Base-by-base conservation (phyloP, 192 early-diverging fungal genomes). In the Diversispora eburnea region DNA sequence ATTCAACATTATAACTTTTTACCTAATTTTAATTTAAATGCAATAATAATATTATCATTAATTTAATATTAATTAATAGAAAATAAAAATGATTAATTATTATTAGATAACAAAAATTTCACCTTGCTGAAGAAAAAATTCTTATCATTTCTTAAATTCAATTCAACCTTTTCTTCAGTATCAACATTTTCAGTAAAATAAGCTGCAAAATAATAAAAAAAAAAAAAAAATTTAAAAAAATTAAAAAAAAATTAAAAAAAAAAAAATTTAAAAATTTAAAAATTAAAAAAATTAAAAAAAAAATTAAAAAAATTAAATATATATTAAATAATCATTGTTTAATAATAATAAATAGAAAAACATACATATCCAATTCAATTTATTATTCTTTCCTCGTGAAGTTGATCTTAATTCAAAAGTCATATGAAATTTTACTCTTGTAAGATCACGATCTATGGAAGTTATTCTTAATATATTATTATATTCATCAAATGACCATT, bases 311-410 rank as follows among this genome's bases (percentile, higher is more conserved):
- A 33, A 33, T 33, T 33, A 33, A 33, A 33, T 1, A 33, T 33
- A 33, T 33, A 33, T 33, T 33, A 33, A 33, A 33, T 33, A 33
- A 33, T 33, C 25, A 33, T 2, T 33, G 25, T 33, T 33, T 33
- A 33, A 33, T 33, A 33, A 33, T 33, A 33, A 33, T 33, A 15
- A 59, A 25, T 0, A 4, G 12, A 33, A 19, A 20, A 39, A 15
- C 68, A 20, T 61, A 72, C 70, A 39, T 39, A 61, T 57, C 79
- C 77, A 80, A 2, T 19, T 25, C 51, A 83, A 43, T 65, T 83
- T 83, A 63, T 78, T 80, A 42, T 80, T 74, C 52, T 65, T 70
- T 39, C 81, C 75, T 9, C 77, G 75, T 47, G 78, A 74, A 8
- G 79, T 80, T 22, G 75, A 60, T 33, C 80, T 78, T 25, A 83